These are phyloP conservation scores for Arctostaphylos glauca DNA, from an alignment of 148 eudicot genomes.

Conservation along the genomic window DNA sequence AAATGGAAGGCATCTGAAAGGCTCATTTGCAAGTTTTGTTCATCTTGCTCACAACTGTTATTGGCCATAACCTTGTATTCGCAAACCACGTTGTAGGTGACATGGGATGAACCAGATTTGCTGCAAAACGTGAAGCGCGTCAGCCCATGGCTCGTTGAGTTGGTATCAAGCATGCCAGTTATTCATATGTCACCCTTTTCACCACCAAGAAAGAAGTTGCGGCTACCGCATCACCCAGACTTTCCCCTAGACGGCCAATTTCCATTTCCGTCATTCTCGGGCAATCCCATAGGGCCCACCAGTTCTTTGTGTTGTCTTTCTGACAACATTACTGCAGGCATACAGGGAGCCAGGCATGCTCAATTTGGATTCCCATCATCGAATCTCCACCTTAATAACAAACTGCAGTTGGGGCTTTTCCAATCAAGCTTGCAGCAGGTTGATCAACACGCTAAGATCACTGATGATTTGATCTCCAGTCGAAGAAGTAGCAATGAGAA, in stretches of 20 bases:
- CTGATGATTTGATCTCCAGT: slow-evolving; percentile 20
- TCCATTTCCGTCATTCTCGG: slow-evolving; percentile 41
- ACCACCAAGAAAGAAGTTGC: slow-evolving; percentile 48
- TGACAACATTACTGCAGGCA: slow-evolving; percentile 70
- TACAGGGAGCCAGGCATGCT: slow-evolving; percentile 99
- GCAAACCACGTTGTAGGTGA: slow-evolving; percentile 32
- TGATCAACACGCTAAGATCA: slow-evolving; percentile 24
- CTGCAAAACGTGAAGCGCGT: slow-evolving; percentile 56
- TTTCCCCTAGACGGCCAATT: slow-evolving; percentile 41
- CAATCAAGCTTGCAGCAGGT: slow-evolving; percentile 35
- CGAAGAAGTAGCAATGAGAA: slow-evolving; percentile 26
- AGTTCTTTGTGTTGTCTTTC: slow-evolving; percentile 46
- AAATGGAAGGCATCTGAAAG: background rate
- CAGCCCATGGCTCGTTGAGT: slow-evolving; percentile 60
- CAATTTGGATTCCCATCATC: slow-evolving; percentile 66
- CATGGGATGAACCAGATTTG: slow-evolving; percentile 58
- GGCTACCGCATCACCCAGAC: slow-evolving; percentile 41
- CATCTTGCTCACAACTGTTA: background rate
- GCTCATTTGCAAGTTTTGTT: background rate
- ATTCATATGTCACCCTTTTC: slow-evolving; percentile 50
- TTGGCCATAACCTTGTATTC: background rate
- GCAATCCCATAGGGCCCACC: slow-evolving; percentile 51
- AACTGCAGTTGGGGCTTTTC: slow-evolving; percentile 54
- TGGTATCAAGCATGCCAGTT: slow-evolving; percentile 50
- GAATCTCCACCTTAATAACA: slow-evolving; percentile 61